Evolutionary conservation across 108 stramenopile species (phyloP), one percentile per base, ranked within the genome.

Genomic region (Nannochloropsis gaditana): DNA sequence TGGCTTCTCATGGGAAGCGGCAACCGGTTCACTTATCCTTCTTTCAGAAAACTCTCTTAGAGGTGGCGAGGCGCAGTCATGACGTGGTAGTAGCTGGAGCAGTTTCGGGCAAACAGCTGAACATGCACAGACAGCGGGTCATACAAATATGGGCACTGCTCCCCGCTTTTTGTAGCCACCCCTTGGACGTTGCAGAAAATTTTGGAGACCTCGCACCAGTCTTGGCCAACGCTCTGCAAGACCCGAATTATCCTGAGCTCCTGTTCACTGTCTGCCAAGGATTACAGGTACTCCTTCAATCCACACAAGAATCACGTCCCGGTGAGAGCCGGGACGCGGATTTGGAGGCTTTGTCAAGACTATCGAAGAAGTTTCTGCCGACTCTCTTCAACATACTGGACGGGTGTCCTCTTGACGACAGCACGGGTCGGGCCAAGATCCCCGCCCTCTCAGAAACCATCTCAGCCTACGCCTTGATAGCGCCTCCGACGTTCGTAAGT

Each of bases 171-270:
- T 89, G 88, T 45, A 79, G 80, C 15, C 47, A 43, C 15, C 88
- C 88, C 17, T 85, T 82, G 43, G 88, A 89, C 15, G 45, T 89
- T 41, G 83, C 85, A 9, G 43, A 42, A 19, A 83, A 83, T 5
- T 89, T 89, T 43, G 88, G 88, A 17, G 43, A 42, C 9, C 82
- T 89, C 3, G 88, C 88, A 15, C 88, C 85, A 11, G 86, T 83
- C 31, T 80, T 89, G 43, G 88, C 88, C 2, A 89, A 89, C 43
- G 88, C 88, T 45, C 80, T 89, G 88, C 88, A 86, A 82, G 89
- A 89, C 79, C 41, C 44, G 21, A 83, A 79, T 44, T 89, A 89
- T 79, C 89, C 89, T 21, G 85, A 45, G 43, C 82, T 89, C 3
- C 83, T 89, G 82, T 45, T 85, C 21, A 21, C 45, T 11, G 88